Percentiles rank a stretch among this genome's conserved stretches.
Conservation (phyloP, 768 basidiomycete genomes). For the Amanita fuliginea region DNA sequence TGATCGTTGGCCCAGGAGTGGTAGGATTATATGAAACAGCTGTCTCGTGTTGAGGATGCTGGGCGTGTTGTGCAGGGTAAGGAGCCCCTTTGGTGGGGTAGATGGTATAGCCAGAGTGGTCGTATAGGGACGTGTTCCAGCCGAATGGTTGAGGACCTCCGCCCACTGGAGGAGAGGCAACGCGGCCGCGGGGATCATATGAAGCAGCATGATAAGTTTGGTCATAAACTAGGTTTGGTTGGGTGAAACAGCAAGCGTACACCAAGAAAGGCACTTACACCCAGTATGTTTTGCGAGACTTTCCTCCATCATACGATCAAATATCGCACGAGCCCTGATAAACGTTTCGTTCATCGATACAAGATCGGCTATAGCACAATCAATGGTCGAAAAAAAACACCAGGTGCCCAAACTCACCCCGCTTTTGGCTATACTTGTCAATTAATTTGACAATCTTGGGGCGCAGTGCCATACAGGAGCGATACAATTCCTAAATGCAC, state of each 20-base stretch:
- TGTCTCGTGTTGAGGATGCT: not conserved
- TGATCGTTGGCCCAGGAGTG: slow-evolving; percentile 2
- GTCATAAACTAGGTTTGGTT: slow-evolving; percentile 41
- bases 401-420: slow-evolving; percentile 27
- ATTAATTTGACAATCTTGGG: slow-evolving; percentile 96
- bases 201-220: slow-evolving; percentile 16
- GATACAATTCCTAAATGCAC: slow-evolving; percentile 65
- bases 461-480: slow-evolving; percentile 77
- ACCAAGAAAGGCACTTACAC: slow-evolving; percentile 24
- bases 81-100: slow-evolving; percentile 18
- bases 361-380: slow-evolving; percentile 65
- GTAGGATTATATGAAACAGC: slow-evolving; percentile 1
- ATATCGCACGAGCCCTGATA: slow-evolving; percentile 77
- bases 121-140: slow-evolving; percentile 38
- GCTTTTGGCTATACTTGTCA: slow-evolving; percentile 94
- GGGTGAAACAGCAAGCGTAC: slow-evolving; percentile 6
- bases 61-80: slow-evolving; percentile 10
- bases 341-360: slow-evolving; percentile 94
- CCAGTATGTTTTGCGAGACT: slow-evolving; percentile 66
- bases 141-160: slow-evolving; percentile 28
- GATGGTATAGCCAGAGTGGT: slow-evolving; percentile 29
- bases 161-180: not conserved
- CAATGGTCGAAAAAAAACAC: slow-evolving; percentile 8
- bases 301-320: slow-evolving; percentile 91
- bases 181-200: not conserved